Evolutionary conservation across 306 rosid genomes (phyloP).

Genomic region (Pachyrhizus erosus): DNA sequence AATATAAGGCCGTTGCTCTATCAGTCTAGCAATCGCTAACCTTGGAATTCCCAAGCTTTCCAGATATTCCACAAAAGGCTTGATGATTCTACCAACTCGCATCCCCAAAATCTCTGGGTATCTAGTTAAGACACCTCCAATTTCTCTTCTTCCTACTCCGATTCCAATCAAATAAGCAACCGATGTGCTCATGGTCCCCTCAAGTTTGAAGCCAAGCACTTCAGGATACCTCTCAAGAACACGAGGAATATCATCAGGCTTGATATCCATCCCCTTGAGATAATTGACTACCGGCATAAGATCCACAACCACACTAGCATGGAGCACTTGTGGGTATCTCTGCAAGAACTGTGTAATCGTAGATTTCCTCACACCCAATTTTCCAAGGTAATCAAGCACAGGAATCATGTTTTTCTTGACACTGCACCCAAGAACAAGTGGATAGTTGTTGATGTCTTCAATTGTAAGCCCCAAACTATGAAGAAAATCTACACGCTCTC

Average conservation of each 20-base stretch:
- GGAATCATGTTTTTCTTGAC: conserved; percentile 99
- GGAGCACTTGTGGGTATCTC: conserved; percentile 95
- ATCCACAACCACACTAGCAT: conserved; percentile 94
- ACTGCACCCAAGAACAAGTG: conserved; percentile 95
- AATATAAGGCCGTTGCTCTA: conserved; percentile 86
- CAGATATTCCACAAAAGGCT: conserved; percentile 91
- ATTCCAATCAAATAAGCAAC: conserved; percentile 94
- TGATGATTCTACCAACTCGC: conserved; percentile 89
- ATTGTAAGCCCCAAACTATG: conserved; percentile 80
- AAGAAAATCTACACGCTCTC: conserved; percentile 93
- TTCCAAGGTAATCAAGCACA: conserved; percentile 97
- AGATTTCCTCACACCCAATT: conserved; percentile 89
- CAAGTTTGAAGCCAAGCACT: conserved; percentile 90
- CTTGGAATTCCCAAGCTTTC: conserved; percentile 88
- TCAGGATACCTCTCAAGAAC: conserved; percentile 96
- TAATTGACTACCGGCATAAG: conserved; percentile 86
- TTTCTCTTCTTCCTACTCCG: conserved; percentile 89
- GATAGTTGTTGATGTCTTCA: conserved; percentile 90
- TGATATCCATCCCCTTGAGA: conserved; percentile 97
- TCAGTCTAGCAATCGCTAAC: conserved; percentile 86
- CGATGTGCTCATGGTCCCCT: conserved; percentile 98
- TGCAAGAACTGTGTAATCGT: conserved; percentile 77
- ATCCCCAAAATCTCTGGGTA: conserved; percentile 94
- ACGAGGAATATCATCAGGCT: conserved; percentile 69
- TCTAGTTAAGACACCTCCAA: conserved; percentile 83